Evolutionary conservation across 139 green algal genomes (phyloP), one percentile per base, ranked within the genome.

Genomic region (Nannochloris sp.): DNA sequence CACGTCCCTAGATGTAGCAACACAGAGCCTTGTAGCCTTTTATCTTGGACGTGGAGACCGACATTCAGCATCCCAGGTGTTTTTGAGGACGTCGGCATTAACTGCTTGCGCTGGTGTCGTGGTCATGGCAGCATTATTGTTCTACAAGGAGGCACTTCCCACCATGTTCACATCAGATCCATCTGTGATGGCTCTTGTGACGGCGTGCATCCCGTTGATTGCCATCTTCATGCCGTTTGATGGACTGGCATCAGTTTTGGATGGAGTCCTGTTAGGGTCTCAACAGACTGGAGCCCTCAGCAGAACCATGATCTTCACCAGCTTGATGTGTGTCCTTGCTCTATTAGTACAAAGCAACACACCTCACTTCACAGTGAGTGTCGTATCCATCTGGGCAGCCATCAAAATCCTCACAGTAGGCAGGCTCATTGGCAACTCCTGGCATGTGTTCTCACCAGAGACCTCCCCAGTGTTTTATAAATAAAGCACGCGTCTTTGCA

Each of bases 181-280:
- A 1, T 65, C 61, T 9, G 72, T 79, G 2, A 43, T 70, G 13
- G 29, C 11, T 10, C 29, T 61, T n/a, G 71, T 63, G 16, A 6
- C 50, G 2, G 9, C 48, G 46, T 65, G 63, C 25, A 29, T 79
- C 51, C 72, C 72, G 13, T 37, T 79, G 11, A 66, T 79, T 13
- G 72, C 72, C 10, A n/a, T 53, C 14, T 74, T 68, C 61, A 67
- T 79, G 66, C 72, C 72, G 28, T 49, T 79, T 14, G 72, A 79
- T 36, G 72, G 63, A 30, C 45, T 49, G 8, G 66, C 72, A 46
- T 58, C 53, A 2, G 72, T 79, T 46, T 67, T 74, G 62, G 72
- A 79, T 23, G 72, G 72, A 6, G 66, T 70, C 25, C 61, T 79
- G 51, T 61, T 79, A 40, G 72, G 66, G 16, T 43, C n/a, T 28